Evolutionary conservation across 331 rosid species (phyloP), one percentile per base, ranked within the genome.

Genomic region (Acacia concinna): DNA sequence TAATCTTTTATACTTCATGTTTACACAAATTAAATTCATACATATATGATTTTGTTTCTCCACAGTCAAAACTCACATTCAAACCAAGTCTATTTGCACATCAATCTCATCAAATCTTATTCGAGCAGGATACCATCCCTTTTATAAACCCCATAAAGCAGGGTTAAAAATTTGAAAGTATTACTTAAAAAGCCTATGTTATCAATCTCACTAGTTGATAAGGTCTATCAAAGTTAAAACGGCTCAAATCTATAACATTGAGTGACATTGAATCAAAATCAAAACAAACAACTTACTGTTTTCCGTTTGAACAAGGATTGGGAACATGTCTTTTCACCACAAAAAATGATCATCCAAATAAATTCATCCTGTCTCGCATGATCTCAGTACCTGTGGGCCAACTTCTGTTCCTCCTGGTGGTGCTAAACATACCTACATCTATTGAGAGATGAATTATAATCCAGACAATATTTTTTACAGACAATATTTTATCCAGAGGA

Each of bases 341-440:
- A 20, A 5, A n/a, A 23, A 23, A 73, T 20, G 14, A 71, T 47
- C 4, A 28, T 46, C 75, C 66, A 73, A 32, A 32, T 73, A n/a
- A 11, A 32, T 3, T 66, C 71, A n/a, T 35, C 30, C 71, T 3
- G 44, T 59, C 60, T 60, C 37, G 23, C 62, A 32, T 30, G 62
- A 31, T 44, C 49, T 90, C 86, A 90, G 59, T 75, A 84, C 82
- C 94, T 85, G 67, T 90, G 91, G 47, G 77, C 75, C 81, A 90
- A 43, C 83, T 90, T 90, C 86, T 88, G 92, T 52, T 79, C 86
- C 73, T 90, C 90, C 81, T 34, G 59, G 82, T 80, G 86, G 71
- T 69, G 43, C 85, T 84, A 84, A 28, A 87, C 94, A 80, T 90
- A 90, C 78, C 94, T 88, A 82, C 88, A 70, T 60, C 54, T 68